Evolutionary conservation across 352 stramenopile species (phyloP).

Genomic region (Phytopythium boreale): DNA sequence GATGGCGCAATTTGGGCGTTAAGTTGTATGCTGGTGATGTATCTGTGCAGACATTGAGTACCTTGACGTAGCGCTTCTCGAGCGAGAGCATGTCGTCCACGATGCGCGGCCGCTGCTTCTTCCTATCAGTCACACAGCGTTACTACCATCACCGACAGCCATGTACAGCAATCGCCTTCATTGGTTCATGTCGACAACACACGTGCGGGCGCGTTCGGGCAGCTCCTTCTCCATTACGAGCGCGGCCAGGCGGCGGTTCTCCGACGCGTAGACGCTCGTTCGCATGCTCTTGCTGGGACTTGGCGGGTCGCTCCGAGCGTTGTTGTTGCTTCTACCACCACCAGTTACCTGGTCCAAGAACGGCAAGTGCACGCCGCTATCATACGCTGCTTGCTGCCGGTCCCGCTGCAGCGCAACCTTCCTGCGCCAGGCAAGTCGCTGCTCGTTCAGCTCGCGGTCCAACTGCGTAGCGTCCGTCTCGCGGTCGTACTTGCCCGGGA

Average conservation of each 20-base stretch:
- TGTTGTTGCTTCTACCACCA: conserved; percentile 23
- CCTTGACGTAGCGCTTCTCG: conserved; percentile 48
- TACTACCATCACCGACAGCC: neutral
- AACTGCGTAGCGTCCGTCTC: conserved; percentile 33
- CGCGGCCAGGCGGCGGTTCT: conserved; percentile 56
- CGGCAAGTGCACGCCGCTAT: neutral
- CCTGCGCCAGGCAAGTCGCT: conserved; percentile 37
- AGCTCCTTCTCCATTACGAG: conserved; percentile 42
- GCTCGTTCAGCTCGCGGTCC: conserved; percentile 46
- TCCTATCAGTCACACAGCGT: conserved; percentile 18
- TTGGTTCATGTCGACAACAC: neutral
- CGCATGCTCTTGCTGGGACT: conserved; percentile 6
- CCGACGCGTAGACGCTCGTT: conserved; percentile 46
- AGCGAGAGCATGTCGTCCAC: conserved; percentile 72
- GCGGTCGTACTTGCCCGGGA: conserved; percentile 53
- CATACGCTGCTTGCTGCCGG: conserved; percentile 2
- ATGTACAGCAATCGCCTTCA: neutral
- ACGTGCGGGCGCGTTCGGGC: conserved; percentile 41
- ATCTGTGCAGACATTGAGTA: conserved; percentile 1
- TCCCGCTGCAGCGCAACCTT: conserved; percentile 16
- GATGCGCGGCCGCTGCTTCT: conserved; percentile 49
- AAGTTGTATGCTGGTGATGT: neutral
- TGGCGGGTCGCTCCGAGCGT: conserved; percentile 8
- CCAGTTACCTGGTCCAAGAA: conserved; percentile 11
- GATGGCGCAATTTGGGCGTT: neutral